phyloP scores from a whole-genome alignment of 148 eudicot species.

The Tetragonia tetragonoides region DNA sequence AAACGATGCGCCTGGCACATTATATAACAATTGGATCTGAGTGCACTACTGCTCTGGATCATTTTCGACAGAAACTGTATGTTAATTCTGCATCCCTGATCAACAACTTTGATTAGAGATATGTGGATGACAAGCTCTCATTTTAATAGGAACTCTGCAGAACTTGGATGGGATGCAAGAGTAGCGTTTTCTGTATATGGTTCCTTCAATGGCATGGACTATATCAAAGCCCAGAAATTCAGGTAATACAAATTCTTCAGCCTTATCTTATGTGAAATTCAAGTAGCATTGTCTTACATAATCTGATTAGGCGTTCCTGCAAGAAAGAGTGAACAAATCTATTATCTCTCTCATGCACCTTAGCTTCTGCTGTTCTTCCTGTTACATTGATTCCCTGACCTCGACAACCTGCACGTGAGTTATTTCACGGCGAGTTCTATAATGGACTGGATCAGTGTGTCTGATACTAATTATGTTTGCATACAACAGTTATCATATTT shows the following conservation, averaged over 20 bases:
- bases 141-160: slow-evolving; percentile 42
- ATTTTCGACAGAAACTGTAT: slow-evolving; percentile 58
- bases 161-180: slow-evolving; percentile 79
- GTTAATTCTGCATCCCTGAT: slow-evolving; percentile 22
- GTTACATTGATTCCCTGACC: background rate
- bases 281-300: background rate
- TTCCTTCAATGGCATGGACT: slow-evolving; percentile 66
- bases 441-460: background rate
- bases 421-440: no score
- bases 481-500: background rate
- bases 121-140: slow-evolving; percentile 11
- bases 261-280: background rate
- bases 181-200: slow-evolving; percentile 76
- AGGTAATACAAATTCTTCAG: slow-evolving; percentile 42
- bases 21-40: slow-evolving; percentile 88
- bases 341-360: background rate
- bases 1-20: slow-evolving; percentile 92
- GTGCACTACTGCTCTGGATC: slow-evolving; percentile 68
- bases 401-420: background rate
- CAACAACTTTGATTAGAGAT: background rate
- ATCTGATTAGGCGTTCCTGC: background rate
- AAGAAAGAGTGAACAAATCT: background rate
- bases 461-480: background rate
- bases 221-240: slow-evolving; percentile 89
- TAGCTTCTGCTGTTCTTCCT: background rate